These are phyloP conservation scores for Aspergillus versicolor DNA, from an alignment of 2,329 filamentous ascomycete genomes.

Conservation along the genomic window DNA sequence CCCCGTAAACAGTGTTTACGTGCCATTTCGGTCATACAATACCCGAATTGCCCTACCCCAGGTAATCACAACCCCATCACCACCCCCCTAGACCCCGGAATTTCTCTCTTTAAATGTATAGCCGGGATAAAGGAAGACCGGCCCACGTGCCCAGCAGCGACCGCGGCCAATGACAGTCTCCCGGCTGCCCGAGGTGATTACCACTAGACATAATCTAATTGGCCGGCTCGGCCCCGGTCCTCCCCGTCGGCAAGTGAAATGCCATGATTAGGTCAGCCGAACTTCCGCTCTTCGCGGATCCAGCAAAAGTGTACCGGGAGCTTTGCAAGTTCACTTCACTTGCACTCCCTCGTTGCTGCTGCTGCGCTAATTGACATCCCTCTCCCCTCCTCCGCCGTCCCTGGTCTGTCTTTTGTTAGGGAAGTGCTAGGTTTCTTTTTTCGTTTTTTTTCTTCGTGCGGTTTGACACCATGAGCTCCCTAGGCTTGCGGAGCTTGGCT, in stretches of 20 bases:
- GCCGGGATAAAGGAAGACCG: conserved; percentile 27
- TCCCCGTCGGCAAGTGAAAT: conserved; percentile 34
- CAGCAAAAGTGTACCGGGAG: conserved; percentile 23
- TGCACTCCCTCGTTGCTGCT: conserved; percentile 16
- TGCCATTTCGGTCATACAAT: neutral
- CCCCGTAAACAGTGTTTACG: neutral
- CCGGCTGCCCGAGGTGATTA: conserved; percentile 38
- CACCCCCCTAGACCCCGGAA: conserved; percentile 6
- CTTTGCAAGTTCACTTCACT: conserved; percentile 20
- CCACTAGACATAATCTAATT: conserved; percentile 34
- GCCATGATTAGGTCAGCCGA: conserved; percentile 37
- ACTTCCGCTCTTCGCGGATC: conserved; percentile 22
- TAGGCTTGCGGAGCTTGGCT: conserved; percentile 51
- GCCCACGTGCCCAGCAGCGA: conserved; percentile 27
- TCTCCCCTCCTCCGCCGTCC: conserved; percentile 18
- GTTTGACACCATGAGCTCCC: conserved; percentile 49
- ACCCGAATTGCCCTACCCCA: neutral
- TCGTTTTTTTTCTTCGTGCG: conserved; percentile 21
- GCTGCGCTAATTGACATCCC: conserved; percentile 18
- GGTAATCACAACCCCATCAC: neutral
- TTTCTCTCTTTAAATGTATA: conserved; percentile 17
- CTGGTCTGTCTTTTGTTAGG: conserved; percentile 25
- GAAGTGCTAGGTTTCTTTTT: conserved; percentile 18
- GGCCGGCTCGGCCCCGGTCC: conserved; percentile 30
- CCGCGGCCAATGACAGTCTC: conserved; percentile 28